Evolutionary conservation across 331 rosid species (phyloP).

Genomic region (Arachis monticola): DNA sequence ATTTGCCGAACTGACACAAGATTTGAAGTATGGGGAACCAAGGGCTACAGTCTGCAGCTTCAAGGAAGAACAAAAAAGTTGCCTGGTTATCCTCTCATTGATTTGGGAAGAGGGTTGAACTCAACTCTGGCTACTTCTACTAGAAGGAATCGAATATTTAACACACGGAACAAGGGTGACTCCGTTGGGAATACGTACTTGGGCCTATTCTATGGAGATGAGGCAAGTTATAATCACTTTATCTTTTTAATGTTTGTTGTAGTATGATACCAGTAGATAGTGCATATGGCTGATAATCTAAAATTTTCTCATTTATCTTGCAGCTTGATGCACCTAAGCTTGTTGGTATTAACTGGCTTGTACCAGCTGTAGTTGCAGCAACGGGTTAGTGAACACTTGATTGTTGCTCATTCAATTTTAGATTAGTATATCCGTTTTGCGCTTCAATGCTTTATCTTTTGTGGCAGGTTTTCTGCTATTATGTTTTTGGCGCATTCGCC

Average conservation of each 20-base stretch:
- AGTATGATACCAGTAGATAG: slow-evolving; percentile 5
- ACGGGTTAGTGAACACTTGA: slow-evolving; percentile 64
- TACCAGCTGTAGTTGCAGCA: slow-evolving; percentile 70
- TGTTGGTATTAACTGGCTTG: slow-evolving; percentile 78
- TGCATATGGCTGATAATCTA: slow-evolving; percentile 39
- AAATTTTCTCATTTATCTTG: slow-evolving; percentile 40
- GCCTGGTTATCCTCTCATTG: slow-evolving; percentile 77
- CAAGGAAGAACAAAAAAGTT: slow-evolving; percentile 88
- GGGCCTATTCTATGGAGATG: slow-evolving; percentile 77
- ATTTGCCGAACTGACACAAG: slow-evolving; percentile 74
- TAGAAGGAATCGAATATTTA: slow-evolving; percentile 36
- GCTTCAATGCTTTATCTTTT: slow-evolving; percentile 14
- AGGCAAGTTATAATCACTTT: slow-evolving; percentile 60
- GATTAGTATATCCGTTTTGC: background rate
- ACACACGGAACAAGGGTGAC: slow-evolving; percentile 46
- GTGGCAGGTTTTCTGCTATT: slow-evolving; percentile 64
- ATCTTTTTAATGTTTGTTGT: slow-evolving; percentile 24
- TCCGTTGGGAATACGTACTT: slow-evolving; percentile 66
- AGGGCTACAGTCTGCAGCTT: slow-evolving; percentile 75
- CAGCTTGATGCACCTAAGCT: slow-evolving; percentile 80
- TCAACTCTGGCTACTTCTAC: slow-evolving; percentile 48
- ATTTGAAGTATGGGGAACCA: slow-evolving; percentile 89
- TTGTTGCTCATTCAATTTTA: slow-evolving; percentile 14
- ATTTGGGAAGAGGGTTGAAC: slow-evolving; percentile 70
- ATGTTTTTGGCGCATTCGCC: slow-evolving; percentile 89